Evolutionary conservation across 1,284 basidiomycete genomes (phyloP).

Genomic region (Boletus putidus): DNA sequence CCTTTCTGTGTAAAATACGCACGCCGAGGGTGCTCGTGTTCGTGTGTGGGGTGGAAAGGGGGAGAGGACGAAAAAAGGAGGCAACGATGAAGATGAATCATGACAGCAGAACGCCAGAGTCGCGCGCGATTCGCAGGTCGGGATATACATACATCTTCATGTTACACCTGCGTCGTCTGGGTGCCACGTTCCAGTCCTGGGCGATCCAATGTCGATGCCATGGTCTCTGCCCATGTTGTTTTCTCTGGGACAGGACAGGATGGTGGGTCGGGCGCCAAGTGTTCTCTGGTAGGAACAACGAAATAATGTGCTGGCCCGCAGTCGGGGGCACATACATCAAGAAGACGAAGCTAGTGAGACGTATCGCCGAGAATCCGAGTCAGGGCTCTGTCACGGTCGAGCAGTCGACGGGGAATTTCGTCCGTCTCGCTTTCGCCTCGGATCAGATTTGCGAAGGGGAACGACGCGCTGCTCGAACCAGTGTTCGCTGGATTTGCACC

Average conservation of each 20-base stretch:
- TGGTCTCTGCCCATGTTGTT: background rate
- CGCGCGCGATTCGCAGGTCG: constrained; percentile 17
- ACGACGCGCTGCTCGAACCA: background rate
- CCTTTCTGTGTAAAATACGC: too few relatives aligned
- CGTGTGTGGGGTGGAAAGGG: background rate
- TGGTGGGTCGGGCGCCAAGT: background rate
- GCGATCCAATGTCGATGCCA: too few relatives aligned
- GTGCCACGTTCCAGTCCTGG: background rate
- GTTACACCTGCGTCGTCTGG: too few relatives aligned
- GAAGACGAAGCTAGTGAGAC: constrained; percentile 5
- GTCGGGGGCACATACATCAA: background rate
- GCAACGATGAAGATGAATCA: background rate
- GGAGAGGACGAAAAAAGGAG: background rate
- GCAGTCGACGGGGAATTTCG: background rate
- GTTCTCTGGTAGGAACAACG: too few relatives aligned
- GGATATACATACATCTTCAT: background rate
- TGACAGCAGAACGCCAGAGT: constrained; percentile 13
- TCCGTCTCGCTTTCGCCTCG: constrained; percentile 18
- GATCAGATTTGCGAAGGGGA: constrained; percentile 26
- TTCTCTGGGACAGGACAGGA: background rate
- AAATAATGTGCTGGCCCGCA: background rate
- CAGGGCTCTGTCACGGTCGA: background rate
- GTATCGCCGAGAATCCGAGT: constrained; percentile 15
- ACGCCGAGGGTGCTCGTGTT: too few relatives aligned
- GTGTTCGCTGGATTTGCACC: constrained; percentile 23